Percentiles rank a stretch among this genome's conserved stretches.
Evolutionary conservation across 1,139 yeast genomes (phyloP).

Genomic region (Taphrina wiesneri): DNA sequence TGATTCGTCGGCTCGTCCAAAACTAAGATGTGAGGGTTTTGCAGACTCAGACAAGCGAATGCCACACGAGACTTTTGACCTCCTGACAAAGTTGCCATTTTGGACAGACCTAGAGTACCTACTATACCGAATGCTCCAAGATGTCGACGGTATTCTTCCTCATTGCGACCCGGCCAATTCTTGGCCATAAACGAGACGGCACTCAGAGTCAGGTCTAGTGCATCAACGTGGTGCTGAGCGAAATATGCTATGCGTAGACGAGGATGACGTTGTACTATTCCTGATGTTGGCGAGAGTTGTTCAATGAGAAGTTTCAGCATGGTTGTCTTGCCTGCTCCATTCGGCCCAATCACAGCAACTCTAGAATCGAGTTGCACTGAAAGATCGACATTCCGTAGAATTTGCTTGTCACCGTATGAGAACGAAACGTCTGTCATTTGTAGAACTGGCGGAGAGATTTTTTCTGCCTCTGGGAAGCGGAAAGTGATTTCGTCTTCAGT

Average conservation of each 20-base stretch:
- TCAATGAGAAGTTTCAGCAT: conserved; percentile 83
- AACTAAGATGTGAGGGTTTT: conserved; percentile 90
- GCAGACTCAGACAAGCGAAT: conserved; percentile 88
- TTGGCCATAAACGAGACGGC: conserved; percentile 95
- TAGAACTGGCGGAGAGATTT: conserved; percentile 87
- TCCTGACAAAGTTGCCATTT: conserved; percentile 86
- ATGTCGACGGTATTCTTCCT: conserved; percentile 95
- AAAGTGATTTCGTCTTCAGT: conserved; percentile 83
- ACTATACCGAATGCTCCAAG: conserved; percentile 96
- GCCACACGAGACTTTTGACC: conserved; percentile 99
- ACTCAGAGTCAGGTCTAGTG: conserved; percentile 84
- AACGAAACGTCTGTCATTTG: conserved; percentile 85
- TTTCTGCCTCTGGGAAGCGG: conserved; percentile 93
- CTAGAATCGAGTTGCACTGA: conserved; percentile 93
- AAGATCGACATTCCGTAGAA: conserved; percentile 73
- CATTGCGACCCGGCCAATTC: conserved; percentile 87
- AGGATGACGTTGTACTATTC: conserved; percentile 74
- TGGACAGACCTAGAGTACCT: conserved; percentile 88
- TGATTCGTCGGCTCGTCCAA: conserved; percentile 99
- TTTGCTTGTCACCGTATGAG: conserved; percentile 65
- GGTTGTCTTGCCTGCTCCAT: conserved; percentile 99
- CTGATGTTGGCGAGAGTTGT: conserved; percentile 66
- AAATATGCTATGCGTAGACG: conserved; percentile 92
- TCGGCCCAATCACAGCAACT: conserved; percentile 96
- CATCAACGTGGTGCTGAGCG: conserved; percentile 99